Conservation (phyloP, 306 rosid genomes). For the Inga oerstediana region DNA sequence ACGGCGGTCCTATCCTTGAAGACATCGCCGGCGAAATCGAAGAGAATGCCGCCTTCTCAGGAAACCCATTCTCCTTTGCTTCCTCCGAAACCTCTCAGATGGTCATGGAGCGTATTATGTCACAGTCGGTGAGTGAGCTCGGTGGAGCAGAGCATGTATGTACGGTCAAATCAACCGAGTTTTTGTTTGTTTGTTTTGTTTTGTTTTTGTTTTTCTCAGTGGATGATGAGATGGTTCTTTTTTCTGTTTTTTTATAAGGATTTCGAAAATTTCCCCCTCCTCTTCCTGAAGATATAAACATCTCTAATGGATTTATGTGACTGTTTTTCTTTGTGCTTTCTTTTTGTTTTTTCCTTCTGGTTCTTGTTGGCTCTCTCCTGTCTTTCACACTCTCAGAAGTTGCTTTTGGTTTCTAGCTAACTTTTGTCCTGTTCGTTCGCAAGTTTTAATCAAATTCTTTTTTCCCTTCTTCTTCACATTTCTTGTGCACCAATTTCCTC, state of each 20-base stretch:
- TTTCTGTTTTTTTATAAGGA: not conserved
- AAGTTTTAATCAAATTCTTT: not conserved
- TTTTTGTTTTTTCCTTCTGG: not conserved
- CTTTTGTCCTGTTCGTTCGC: slow-evolving; percentile 32
- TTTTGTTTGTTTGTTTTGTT: not conserved
- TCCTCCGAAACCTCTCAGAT: slow-evolving; percentile 84
- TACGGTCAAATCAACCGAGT: slow-evolving; percentile 40
- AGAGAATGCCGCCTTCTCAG: slow-evolving; percentile 57
- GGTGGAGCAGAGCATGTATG: slow-evolving; percentile 3
- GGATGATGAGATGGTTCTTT: not conserved
- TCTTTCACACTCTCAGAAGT: not conserved
- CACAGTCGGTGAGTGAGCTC: slow-evolving; percentile 73
- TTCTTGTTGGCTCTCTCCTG: not conserved
- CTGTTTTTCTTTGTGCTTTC: not conserved
- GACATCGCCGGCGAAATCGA: slow-evolving; percentile 61
- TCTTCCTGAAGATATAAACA: slow-evolving; percentile 1
- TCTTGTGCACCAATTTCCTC: not conserved
- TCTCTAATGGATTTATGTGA: not conserved
- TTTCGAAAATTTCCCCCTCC: not conserved
- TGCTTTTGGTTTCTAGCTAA: slow-evolving; percentile 34
- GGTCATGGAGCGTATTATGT: slow-evolving; percentile 93
- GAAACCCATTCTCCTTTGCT: slow-evolving; percentile 86
- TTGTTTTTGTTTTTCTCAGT: not conserved
- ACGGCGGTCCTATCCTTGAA: slow-evolving; percentile 51
- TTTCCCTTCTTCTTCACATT: not conserved